Percentiles rank a stretch among this genome's conserved stretches.
phyloP scores from a whole-genome alignment of 2,329 filamentous ascomycete species.

The Phyllosticta citrichinensis region DNA sequence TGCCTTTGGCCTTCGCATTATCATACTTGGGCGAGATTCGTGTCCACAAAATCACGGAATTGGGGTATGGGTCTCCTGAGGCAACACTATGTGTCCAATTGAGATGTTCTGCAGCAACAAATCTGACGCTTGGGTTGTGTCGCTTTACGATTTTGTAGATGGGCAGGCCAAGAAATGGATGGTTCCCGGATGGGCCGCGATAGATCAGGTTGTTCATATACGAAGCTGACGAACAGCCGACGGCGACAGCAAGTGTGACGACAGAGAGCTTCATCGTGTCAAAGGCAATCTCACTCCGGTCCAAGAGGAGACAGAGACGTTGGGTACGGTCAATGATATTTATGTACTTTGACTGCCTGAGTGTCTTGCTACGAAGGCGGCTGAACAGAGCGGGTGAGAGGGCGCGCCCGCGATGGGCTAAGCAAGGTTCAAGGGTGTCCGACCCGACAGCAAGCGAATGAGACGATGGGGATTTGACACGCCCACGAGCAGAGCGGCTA shows the following conservation, averaged over 20 bases:
- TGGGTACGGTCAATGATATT: not conserved
- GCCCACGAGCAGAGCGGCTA: not conserved
- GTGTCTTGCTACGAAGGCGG: not conserved
- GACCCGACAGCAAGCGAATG: not conserved
- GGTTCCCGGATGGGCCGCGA: conserved; percentile 51
- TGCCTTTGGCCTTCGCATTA: conserved; percentile 22
- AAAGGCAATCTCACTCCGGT: not conserved
- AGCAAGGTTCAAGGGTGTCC: not conserved
- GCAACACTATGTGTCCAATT: conserved; percentile 53
- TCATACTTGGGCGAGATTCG: conserved; percentile 24
- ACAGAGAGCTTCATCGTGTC: not conserved
- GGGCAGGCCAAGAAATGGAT: conserved; percentile 51
- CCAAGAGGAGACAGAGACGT: not conserved
- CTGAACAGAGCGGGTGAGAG: not conserved
- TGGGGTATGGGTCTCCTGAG: conserved; percentile 28
- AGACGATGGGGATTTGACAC: not conserved
- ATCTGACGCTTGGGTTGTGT: conserved; percentile 28
- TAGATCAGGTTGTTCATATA: conserved; percentile 49
- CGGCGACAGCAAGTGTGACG: not conserved
- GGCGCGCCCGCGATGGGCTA: not conserved
- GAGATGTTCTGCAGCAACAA: conserved; percentile 34
- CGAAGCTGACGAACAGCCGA: not conserved
- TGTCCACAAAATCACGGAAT: conserved; percentile 34
- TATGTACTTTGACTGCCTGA: not conserved
- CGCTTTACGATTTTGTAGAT: conserved; percentile 49